Evolutionary conservation across 345 rosid genomes (phyloP), one percentile per base, ranked within the genome.

Genomic region (Laguncularia racemosa): DNA sequence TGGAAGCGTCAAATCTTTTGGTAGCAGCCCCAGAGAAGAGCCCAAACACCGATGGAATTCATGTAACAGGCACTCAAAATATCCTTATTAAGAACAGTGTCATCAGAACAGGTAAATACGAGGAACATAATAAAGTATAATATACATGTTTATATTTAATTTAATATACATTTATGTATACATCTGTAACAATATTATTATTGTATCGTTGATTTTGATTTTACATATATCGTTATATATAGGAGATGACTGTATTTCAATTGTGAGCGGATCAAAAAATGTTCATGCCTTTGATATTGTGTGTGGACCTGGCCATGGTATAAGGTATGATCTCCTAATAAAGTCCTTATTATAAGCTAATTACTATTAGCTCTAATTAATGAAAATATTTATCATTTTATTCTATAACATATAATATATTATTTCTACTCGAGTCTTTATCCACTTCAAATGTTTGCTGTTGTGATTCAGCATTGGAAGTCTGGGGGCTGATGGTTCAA

Each of bases 261-360:
- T 93, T 23, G 95, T 81, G 48, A 85, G 85, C 44, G 96, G 97
- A 63, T 89, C 96, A 2, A 83, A 79, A 63, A 83, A 86, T 72
- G 91, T 93, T 47, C 62, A 60, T 44, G 97, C 81, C 33, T 78
- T 81, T n/a, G 84, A 81, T 49, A 85, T 93, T 48, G 79, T 72
- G 13, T 93, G 99, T 44, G 99, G 99, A 44, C 97, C 99, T 0
- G 99, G 99, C 16, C 99, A 93, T 59, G 97, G 99, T 55, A 89
- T 93, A 64, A 92, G 98, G 98, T 92, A n/a, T n/a, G 18, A 20
- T 46, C 59, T 55, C 44, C 20, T 38, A 20, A 33, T 33, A 26
- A n/a, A 17, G 9, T 54, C 58, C 21, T 46, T 19, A 5, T 16
- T 13, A n/a, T 26, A 1, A 23, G 6, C 1, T 33, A 33, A 33